phyloP scores from a whole-genome alignment of 345 rosid genomes.

The Eucalyptus cloeziana region DNA sequence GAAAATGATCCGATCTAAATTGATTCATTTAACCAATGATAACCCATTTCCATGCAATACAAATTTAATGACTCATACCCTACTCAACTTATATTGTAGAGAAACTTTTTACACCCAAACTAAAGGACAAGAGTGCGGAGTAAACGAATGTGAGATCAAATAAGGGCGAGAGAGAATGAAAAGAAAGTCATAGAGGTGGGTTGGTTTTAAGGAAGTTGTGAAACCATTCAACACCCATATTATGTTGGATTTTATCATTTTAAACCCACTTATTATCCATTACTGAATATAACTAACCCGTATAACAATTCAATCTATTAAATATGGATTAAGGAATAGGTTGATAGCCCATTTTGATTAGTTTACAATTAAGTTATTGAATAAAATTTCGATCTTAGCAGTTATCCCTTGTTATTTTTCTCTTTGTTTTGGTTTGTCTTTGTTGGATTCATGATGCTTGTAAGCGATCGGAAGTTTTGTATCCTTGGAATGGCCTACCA shows the following conservation, averaged over 20 bases:
- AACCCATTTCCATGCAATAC: too few species aligned
- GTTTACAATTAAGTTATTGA: background rate
- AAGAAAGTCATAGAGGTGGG: background rate
- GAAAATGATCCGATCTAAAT: too few species aligned
- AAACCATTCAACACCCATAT: background rate
- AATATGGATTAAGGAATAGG: too few species aligned
- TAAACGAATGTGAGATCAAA: background rate
- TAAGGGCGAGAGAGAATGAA: background rate
- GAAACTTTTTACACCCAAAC: background rate
- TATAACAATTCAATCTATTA: too few species aligned
- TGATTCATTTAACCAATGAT: too few species aligned
- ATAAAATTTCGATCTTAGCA: background rate
- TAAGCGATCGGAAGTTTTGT: background rate
- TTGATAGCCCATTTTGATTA: background rate
- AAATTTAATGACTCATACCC: too few species aligned
- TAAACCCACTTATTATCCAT: background rate
- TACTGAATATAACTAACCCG: background rate
- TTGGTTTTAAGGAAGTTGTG: background rate
- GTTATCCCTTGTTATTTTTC: background rate
- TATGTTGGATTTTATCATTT: background rate
- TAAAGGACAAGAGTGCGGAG: background rate
- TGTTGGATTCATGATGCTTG: background rate
- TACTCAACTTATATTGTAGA: background rate
- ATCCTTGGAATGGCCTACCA: background rate
- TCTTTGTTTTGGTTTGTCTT: background rate